A percentile compares a stretch with the other conserved stretches of the same genome.
Evolutionary conservation across 106 monocot species (phyloP).

Genomic region (Platanthera zijinensis): DNA sequence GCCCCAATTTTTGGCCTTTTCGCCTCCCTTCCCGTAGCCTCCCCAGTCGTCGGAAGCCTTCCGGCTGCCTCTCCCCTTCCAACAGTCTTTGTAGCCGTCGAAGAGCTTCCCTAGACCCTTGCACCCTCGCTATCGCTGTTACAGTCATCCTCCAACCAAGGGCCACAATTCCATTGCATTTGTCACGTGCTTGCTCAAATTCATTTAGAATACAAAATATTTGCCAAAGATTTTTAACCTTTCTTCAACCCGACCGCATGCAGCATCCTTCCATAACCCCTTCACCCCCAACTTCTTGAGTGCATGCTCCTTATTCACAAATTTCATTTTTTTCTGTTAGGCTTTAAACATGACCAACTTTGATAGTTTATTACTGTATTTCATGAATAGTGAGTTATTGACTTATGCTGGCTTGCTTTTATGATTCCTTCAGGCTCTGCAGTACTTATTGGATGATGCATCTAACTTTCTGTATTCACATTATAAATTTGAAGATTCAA

Average conservation of each 20-base stretch:
- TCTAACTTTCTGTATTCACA: slow-evolving; percentile 65
- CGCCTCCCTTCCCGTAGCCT: too few species aligned
- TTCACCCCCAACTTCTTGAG: neutral
- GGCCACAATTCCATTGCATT: too few species aligned
- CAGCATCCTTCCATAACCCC: neutral
- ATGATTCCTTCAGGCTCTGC: slow-evolving; percentile 52
- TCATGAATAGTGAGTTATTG: neutral
- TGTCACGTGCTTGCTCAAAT: too few species aligned
- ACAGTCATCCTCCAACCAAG: too few species aligned
- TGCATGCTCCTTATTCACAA: neutral
- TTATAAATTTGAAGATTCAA: slow-evolving; percentile 22
- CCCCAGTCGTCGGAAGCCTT: too few species aligned
- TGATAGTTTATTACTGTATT: neutral
- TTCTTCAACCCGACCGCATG: neutral
- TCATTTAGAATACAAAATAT: neutral
- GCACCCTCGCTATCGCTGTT: too few species aligned
- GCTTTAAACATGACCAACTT: neutral
- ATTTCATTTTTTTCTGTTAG: neutral
- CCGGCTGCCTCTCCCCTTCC: too few species aligned
- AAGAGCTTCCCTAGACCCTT: too few species aligned
- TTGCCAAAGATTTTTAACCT: neutral
- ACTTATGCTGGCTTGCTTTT: neutral
- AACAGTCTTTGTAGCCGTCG: too few species aligned
- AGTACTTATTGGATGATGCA: slow-evolving; percentile 81
- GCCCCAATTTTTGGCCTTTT: too few species aligned